Base-by-base conservation (phyloP, 768 basidiomycete genomes). In the Termitomyces bulborhizus region DNA sequence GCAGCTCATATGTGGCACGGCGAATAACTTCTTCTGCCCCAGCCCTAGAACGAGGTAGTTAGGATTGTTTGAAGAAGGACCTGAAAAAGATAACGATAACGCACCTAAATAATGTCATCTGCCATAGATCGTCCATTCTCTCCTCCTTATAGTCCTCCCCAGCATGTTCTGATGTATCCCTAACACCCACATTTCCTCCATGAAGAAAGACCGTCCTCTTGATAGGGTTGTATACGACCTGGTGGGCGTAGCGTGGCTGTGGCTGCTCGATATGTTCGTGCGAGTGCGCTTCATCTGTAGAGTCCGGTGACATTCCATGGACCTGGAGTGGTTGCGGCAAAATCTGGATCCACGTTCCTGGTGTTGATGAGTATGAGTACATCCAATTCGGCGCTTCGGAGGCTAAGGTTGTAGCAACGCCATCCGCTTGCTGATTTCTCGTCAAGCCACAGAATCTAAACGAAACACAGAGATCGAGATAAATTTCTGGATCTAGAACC, bases 121-220 rank as follows among this genome's bases (percentile, higher is more conserved):
- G 76, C 90, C 90, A 93, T 58, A 93, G 84, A 66, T 91, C 90
- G 63, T 87, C 83, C 66, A 92, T 60, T 56, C 88, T 73, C 55
- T 67, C 73, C 60, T 82, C 79, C 52, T 66, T 71, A 36, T 63
- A 60, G 16, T 41, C 56, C 1, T 68, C 68, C 27, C 62, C 65
- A 18, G 59, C 61, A 32, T 56, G 60, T 62, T 59, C 61, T 61
- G 57, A 49, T 56, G 45, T 40, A 13, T 44, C 59, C 49, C 39
- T 57, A 43, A 49, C 63, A 0, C 87, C 87, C 5, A 79, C 81
- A 69, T 89, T 91, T 42, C 90, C 90, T 2, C 90, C 90, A 62
- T 91, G 89, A 71, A 91, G 70, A 62, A 80, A 90, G 3, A 83
- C 72, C 36, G 70, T 77, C 58, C 75, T 79, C 43, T 79, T 76